phyloP scores from a whole-genome alignment of 176 grass and related monocot genomes.

The Stipa capillata region DNA sequence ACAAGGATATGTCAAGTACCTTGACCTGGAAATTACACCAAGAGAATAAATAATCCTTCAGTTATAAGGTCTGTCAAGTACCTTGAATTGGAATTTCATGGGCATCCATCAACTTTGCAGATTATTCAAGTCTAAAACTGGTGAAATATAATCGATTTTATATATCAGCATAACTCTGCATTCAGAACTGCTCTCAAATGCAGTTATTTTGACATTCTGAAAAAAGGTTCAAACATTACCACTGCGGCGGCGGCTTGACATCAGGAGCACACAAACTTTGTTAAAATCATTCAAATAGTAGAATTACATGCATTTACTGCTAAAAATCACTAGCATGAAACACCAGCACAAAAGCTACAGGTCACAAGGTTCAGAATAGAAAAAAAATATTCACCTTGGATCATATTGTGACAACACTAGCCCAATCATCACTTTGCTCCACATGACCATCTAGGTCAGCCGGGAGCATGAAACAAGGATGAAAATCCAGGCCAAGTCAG shows the following conservation, averaged over 20 bases:
- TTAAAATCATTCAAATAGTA: conserved; percentile 29
- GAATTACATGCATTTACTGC: conserved; percentile 28
- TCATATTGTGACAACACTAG: conserved; percentile 19
- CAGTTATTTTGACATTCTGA: not conserved
- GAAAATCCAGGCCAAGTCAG: not conserved
- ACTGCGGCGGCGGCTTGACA: too few species aligned
- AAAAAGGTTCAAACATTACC: too few species aligned
- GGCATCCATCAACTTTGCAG: not conserved
- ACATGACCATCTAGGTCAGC: not conserved
- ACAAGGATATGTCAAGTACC: too few species aligned
- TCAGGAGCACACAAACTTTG: not conserved
- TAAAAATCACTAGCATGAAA: conserved; percentile 22
- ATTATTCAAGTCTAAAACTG: not conserved
- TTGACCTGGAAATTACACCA: too few species aligned
- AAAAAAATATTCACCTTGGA: not conserved
- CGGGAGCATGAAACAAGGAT: not conserved
- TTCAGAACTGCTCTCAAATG: not conserved
- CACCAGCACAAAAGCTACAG: conserved; percentile 25
- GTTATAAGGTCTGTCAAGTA: too few species aligned
- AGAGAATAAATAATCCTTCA: too few species aligned
- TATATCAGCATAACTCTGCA: not conserved
- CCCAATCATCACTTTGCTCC: conserved; percentile 7
- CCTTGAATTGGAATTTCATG: too few species aligned
- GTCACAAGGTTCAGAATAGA: not conserved
- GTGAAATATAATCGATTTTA: not conserved